Percentiles rank a stretch among this genome's conserved stretches.
Conservation (phyloP, 2,329 filamentous ascomycete genomes). For the Rhynchosporium graminicola region DNA sequence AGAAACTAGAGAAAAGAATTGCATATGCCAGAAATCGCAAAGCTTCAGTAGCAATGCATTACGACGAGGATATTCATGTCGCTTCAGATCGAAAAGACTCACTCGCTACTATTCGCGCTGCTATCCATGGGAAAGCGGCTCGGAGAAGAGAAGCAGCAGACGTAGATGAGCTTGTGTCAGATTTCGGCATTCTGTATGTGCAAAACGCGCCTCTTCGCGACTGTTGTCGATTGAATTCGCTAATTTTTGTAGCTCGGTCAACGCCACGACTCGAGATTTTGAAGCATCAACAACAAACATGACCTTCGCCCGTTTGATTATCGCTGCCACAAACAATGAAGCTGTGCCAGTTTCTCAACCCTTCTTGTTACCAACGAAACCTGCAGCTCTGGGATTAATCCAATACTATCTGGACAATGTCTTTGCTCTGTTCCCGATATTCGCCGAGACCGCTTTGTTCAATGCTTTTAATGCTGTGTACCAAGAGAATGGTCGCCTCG, state of each 20-base stretch:
- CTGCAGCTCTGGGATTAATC: slow-evolving; percentile 67
- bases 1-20: slow-evolving; percentile 81
- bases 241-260: slow-evolving; percentile 68
- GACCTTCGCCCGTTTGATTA: slow-evolving; percentile 85
- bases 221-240: slow-evolving; percentile 1
- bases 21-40: slow-evolving; percentile 70
- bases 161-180: slow-evolving; percentile 88
- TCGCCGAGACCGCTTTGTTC: slow-evolving; percentile 77
- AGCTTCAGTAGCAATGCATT: slow-evolving; percentile 66
- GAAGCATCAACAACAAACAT: slow-evolving; percentile 85
- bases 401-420: slow-evolving; percentile 85
- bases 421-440: slow-evolving; percentile 77
- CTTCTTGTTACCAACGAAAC: slow-evolving; percentile 68
- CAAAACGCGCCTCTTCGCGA: not conserved
- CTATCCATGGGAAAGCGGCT: slow-evolving; percentile 66
- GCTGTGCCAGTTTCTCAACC: slow-evolving; percentile 63
- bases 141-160: slow-evolving; percentile 74
- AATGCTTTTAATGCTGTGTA: slow-evolving; percentile 82
- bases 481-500: slow-evolving; percentile 61
- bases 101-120: slow-evolving; percentile 60
- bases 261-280: slow-evolving; percentile 92
- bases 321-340: slow-evolving; percentile 79
- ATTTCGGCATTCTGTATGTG: slow-evolving; percentile 84
- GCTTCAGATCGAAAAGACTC: slow-evolving; percentile 63
- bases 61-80: slow-evolving; percentile 52